These are phyloP conservation scores for Ilyonectria sp. DNA, from an alignment of 2,329 filamentous ascomycete species.

Conservation along the genomic window DNA sequence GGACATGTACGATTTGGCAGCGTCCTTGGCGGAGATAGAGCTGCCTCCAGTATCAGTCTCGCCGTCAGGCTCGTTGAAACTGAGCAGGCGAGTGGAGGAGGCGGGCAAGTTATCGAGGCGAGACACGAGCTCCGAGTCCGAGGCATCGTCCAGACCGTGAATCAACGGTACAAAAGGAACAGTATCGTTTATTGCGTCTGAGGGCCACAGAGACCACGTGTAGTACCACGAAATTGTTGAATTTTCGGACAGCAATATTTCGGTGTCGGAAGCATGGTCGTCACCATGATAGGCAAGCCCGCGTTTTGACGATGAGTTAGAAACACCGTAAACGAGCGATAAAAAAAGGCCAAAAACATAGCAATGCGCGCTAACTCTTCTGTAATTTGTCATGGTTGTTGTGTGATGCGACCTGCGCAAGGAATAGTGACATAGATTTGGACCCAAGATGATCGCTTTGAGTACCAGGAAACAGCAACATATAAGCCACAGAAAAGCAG, in stretches of 20 bases:
- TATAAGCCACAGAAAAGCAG: not conserved
- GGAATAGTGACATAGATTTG: not conserved
- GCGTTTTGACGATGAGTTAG: conserved; percentile 40
- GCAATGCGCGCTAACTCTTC: not conserved
- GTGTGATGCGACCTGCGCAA: not conserved
- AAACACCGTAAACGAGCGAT: not conserved
- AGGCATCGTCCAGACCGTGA: conserved; percentile 54
- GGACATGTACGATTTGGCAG: conserved; percentile 55
- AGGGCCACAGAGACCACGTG: conserved; percentile 57
- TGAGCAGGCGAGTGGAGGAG: conserved; percentile 57
- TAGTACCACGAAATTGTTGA: conserved; percentile 61
- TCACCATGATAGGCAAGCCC: conserved; percentile 46
- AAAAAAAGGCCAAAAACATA: not conserved
- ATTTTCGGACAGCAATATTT: conserved; percentile 54
- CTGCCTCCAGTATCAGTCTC: conserved; percentile 57
- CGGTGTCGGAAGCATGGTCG: conserved; percentile 50
- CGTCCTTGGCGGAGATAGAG: conserved; percentile 55
- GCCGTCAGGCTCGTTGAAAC: conserved; percentile 61
- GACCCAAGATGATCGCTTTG: not conserved
- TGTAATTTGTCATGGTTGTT: not conserved
- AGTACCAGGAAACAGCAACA: not conserved
- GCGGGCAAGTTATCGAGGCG: conserved; percentile 49
- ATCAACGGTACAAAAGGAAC: conserved; percentile 57
- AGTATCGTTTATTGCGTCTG: conserved; percentile 38
- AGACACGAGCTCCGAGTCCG: conserved; percentile 43